phyloP scores from a whole-genome alignment of 768 basidiomycete species.

The Tylopilus plumbeoviolaceoides region DNA sequence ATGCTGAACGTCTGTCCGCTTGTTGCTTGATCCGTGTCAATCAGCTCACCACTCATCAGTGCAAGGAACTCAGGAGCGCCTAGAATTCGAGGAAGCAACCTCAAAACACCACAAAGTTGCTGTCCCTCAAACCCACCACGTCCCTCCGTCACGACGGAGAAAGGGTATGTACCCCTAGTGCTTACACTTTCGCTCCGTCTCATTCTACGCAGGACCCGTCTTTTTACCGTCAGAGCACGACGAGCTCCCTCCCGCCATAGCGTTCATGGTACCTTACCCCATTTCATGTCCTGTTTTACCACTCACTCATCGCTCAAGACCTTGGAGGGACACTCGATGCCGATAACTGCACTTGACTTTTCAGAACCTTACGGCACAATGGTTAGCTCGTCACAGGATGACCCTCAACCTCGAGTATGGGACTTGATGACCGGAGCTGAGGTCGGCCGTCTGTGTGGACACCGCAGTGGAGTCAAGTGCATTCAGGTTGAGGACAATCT shows the following conservation, averaged over 20 bases:
- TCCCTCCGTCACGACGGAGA: conserved; percentile 31
- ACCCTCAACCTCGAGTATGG: conserved; percentile 88
- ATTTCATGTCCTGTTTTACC: not conserved
- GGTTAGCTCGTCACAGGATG: conserved; percentile 83
- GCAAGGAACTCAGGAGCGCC: conserved; percentile 82
- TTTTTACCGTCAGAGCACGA: conserved; percentile 98
- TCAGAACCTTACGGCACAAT: conserved; percentile 95
- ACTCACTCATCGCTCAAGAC: conserved; percentile 49
- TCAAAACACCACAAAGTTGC: conserved; percentile 24
- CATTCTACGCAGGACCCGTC: conserved; percentile 62
- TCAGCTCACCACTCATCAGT: conserved; percentile 43
- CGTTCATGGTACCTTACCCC: conserved; percentile 77
- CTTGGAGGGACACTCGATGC: conserved; percentile 72
- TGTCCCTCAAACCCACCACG: conserved; percentile 8
- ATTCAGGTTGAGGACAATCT: conserved; percentile 90
- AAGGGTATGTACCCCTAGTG: conserved; percentile 19
- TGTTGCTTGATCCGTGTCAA: not conserved
- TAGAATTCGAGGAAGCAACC: conserved; percentile 61
- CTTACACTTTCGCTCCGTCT: not conserved
- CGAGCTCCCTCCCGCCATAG: conserved; percentile 88
- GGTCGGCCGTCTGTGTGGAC: conserved; percentile 80
- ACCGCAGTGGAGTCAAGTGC: conserved; percentile 77
- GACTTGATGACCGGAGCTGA: conserved; percentile 88
- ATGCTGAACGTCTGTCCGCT: conserved; percentile 77
- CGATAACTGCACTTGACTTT: conserved; percentile 88